phyloP scores from a whole-genome alignment of 1,139 yeast genomes.

The Geotrichum histeridarum region DNA sequence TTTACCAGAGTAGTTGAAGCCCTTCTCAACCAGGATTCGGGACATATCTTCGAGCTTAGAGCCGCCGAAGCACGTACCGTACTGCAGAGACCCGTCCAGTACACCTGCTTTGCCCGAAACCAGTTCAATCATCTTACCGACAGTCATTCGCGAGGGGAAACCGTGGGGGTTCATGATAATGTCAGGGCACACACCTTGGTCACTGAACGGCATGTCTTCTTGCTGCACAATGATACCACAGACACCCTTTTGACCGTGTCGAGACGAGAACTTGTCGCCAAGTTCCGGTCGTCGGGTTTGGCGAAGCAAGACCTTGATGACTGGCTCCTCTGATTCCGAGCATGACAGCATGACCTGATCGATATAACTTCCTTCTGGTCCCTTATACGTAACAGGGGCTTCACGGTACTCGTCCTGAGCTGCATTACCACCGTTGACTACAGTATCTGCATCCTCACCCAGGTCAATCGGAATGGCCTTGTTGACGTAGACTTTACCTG shows the following conservation, averaged over 20 bases:
- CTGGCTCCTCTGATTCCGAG: constrained; percentile 89
- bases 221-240: constrained; percentile 96
- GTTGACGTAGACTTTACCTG: constrained; percentile 91
- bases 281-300: constrained; percentile 97
- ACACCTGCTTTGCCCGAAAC: constrained; percentile 98
- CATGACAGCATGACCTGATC: constrained; percentile 98
- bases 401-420: constrained; percentile 60
- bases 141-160: constrained; percentile 99
- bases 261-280: constrained; percentile 94
- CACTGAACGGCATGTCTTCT: constrained; percentile 93
- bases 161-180: constrained; percentile 99
- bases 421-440: constrained; percentile 29
- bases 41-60: constrained; percentile 94
- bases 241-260: constrained; percentile 98
- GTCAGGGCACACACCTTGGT: constrained; percentile 85
- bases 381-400: constrained; percentile 85
- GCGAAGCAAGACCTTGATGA: constrained; percentile 83
- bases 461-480: constrained; percentile 88
- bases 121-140: constrained; percentile 95
- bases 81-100: constrained; percentile 80
- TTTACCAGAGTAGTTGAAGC: constrained; percentile 91
- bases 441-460: constrained; percentile 46
- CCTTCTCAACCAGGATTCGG: constrained; percentile 81
- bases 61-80: constrained; percentile 98
- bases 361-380: constrained; percentile 90